Conservation (phyloP, 192 early-diverging fungal species). For the Backusella luteola region DNA sequence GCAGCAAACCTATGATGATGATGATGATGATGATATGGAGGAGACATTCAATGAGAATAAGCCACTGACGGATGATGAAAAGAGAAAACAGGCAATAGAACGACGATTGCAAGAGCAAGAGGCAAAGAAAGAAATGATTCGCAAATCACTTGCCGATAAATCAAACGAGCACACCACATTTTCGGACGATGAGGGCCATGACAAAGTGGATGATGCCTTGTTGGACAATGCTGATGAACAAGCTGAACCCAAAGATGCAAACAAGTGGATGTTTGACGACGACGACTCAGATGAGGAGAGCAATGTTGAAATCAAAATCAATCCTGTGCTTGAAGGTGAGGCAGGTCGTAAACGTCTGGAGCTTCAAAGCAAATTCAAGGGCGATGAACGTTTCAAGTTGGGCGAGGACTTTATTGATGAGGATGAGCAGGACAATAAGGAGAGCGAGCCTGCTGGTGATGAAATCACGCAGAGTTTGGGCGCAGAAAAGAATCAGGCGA, state of each 20-base stretch:
- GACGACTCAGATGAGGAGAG: conserved; percentile 40
- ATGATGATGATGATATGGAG: conserved; percentile 2
- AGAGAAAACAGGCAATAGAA: conserved; percentile 24
- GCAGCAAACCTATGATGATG: conserved; percentile 15
- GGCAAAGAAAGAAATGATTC: conserved; percentile 29
- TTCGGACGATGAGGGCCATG: conserved; percentile 11
- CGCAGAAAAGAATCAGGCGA: conserved; percentile 45
- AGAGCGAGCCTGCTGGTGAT: conserved; percentile 25
- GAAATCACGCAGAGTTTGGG: conserved; percentile 36
- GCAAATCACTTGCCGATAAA: conserved; percentile 21
- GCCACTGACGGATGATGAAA: conserved; percentile 18
- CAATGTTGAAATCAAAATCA: conserved; percentile 40
- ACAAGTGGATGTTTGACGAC: conserved; percentile 55
- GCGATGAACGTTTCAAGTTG: conserved; percentile 53
- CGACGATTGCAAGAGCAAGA: conserved; percentile 30
- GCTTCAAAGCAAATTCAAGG: conserved; percentile 46
- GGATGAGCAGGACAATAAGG: conserved; percentile 12
- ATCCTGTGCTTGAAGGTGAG: conserved; percentile 53
- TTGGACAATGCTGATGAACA: conserved; percentile 13
- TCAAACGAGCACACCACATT: not conserved
- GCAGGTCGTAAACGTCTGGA: conserved; percentile 44
- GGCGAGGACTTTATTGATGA: conserved; percentile 51
- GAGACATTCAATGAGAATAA: conserved; percentile 30
- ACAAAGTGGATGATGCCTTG: not conserved
- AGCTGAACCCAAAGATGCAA: conserved; percentile 7